These are phyloP conservation scores for Keithomyces neogunnii DNA, from an alignment of 2,329 filamentous ascomycete genomes.

Conservation along the genomic window DNA sequence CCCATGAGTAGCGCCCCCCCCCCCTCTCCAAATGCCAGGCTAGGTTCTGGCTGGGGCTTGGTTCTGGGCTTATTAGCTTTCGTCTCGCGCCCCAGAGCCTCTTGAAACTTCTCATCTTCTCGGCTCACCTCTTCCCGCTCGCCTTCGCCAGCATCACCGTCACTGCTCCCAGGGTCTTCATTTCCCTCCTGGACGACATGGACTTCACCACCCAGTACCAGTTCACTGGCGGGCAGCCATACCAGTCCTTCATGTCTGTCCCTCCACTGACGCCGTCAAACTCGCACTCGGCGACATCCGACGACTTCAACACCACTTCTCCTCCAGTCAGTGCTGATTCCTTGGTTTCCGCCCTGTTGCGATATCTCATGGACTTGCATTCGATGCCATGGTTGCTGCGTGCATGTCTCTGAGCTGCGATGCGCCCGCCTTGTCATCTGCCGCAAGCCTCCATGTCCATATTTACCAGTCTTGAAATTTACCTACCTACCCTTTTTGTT, in stretches of 20 bases:
- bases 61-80: neutral
- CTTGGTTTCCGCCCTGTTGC: neutral
- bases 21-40: no score
- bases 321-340: constrained; percentile 4
- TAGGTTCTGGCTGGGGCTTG: no score
- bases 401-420: no score
- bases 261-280: constrained; percentile 43
- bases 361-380: neutral
- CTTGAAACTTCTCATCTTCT: no score
- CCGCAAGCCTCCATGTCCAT: no score
- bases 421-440: no score
- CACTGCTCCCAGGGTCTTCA: no score
- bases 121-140: neutral
- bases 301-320: constrained; percentile 7
- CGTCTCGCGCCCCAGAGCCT: neutral
- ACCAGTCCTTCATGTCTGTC: constrained; percentile 46
- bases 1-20: no score
- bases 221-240: constrained; percentile 40
- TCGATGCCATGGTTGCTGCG: no score
- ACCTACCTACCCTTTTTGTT: no score
- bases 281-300: constrained; percentile 5
- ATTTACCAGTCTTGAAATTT: no score
- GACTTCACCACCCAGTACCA: constrained; percentile 41
- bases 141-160: neutral
- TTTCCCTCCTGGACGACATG: constrained; percentile 26